These are phyloP conservation scores for Rhizopus sp. DNA, from an alignment of 371 early-diverging fungal genomes.

Conservation along the genomic window DNA sequence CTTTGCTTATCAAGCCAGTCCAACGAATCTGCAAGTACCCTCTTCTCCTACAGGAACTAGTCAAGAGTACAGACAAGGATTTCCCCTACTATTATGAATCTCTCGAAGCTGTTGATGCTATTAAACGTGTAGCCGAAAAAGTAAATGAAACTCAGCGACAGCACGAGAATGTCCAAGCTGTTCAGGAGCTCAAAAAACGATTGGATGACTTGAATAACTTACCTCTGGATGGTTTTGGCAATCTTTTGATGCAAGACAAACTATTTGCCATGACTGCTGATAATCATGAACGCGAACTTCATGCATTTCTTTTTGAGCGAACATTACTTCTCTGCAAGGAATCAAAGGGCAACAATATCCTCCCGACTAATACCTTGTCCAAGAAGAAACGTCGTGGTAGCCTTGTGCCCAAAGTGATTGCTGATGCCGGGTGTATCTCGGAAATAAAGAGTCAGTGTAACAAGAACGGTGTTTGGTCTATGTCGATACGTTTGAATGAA, in stretches of 20 bases:
- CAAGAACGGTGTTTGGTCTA: constrained; percentile 44
- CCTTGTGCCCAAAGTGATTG: constrained; percentile 64
- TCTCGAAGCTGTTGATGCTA: constrained; percentile 72
- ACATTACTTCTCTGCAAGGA: constrained; percentile 81
- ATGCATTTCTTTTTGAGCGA: constrained; percentile 87
- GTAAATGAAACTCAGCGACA: constrained; percentile 92
- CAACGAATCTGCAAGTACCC: constrained; percentile 98
- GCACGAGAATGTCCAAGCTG: constrained; percentile 82
- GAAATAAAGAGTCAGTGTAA: constrained; percentile 1
- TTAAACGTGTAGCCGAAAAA: constrained; percentile 85
- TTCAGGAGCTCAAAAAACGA: constrained; percentile 76
- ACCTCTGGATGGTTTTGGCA: constrained; percentile 70
- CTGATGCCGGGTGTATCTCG: constrained; percentile 23
- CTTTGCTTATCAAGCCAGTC: constrained; percentile 94
- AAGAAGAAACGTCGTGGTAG: constrained; percentile 53
- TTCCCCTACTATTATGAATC: constrained; percentile 80
- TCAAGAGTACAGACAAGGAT: constrained; percentile 72
- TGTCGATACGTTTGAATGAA: constrained; percentile 76
- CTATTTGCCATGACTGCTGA: constrained; percentile 61
- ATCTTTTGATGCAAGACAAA: constrained; percentile 79
- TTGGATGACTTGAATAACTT: constrained; percentile 39
- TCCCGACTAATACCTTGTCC: constrained; percentile 44
- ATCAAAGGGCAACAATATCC: constrained; percentile 39
- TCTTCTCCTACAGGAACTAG: constrained; percentile 81
- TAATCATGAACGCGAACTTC: constrained; percentile 76